Percentiles rank a stretch among this genome's conserved stretches.
Conservation (phyloP, 2,329 filamentous ascomycete species). For the Dactylellina cionopaga region DNA sequence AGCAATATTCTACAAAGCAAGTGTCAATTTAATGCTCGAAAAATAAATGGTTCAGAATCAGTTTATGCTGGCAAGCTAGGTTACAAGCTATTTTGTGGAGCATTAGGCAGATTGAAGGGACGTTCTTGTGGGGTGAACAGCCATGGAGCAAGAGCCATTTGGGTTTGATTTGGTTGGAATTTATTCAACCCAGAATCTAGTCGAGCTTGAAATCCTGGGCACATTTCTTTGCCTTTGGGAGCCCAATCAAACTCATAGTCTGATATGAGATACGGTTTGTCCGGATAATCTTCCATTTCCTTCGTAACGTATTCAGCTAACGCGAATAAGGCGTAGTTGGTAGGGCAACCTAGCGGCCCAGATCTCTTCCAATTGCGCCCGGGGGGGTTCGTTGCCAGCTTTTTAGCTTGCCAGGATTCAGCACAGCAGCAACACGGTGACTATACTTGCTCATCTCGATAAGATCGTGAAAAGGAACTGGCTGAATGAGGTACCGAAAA, state of each 20-base stretch:
- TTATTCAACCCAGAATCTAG: background rate
- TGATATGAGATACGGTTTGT: background rate
- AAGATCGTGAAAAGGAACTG: constrained; percentile 14
- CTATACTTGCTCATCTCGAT: background rate
- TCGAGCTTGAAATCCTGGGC: background rate
- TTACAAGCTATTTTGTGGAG: too few species aligned
- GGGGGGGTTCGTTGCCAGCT: constrained; percentile 1
- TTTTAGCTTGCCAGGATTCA: constrained; percentile 16
- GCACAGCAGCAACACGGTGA: background rate
- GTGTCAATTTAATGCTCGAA: too few species aligned
- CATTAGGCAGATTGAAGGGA: background rate
- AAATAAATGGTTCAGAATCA: too few species aligned
- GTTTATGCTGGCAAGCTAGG: too few species aligned
- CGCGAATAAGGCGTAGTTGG: constrained; percentile 18
- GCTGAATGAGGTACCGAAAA: background rate
- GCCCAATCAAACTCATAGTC: background rate
- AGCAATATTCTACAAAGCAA: too few species aligned
- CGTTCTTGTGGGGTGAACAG: constrained; percentile 11
- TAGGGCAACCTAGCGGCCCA: constrained; percentile 3
- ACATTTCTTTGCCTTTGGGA: background rate
- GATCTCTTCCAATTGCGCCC: background rate
- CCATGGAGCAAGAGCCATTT: constrained; percentile 13
- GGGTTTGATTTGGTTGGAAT: background rate
- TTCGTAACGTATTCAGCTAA: constrained; percentile 11
- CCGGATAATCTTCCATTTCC: constrained; percentile 16